Conservation (phyloP, 1,284 basidiomycete species). For the Cutaneotrichosporon cyanovorans region DNA sequence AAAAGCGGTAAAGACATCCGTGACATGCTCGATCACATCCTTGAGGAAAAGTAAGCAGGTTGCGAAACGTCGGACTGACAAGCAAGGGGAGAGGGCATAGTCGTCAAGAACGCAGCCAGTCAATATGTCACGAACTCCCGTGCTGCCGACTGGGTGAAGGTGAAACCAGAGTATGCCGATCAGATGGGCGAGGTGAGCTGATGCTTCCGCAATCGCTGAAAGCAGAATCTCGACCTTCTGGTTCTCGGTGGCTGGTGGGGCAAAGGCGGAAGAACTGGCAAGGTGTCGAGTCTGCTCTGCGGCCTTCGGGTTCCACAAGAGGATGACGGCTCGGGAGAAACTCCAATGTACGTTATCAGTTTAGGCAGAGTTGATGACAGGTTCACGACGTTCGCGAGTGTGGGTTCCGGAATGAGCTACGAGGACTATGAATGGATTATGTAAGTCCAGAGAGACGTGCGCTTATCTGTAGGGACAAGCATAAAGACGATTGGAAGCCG, state of each 20-base stretch:
- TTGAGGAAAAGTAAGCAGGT: constrained; percentile 53
- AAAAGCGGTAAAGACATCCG: constrained; percentile 72
- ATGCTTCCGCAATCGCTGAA: too few species aligned
- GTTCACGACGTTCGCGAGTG: constrained; percentile 59
- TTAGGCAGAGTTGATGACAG: constrained; percentile 12
- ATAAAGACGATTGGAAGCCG: constrained; percentile 39
- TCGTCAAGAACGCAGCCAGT: constrained; percentile 74
- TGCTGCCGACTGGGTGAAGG: constrained; percentile 86
- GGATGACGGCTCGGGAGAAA: constrained; percentile 53
- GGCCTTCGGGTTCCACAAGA: constrained; percentile 43
- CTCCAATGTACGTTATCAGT: constrained; percentile 51
- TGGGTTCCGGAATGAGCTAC: constrained; percentile 77
- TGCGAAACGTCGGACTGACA: neutral
- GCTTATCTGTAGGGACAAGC: constrained; percentile 31
- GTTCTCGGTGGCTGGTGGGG: constrained; percentile 60
- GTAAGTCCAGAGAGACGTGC: constrained; percentile 23
- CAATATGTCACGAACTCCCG: constrained; percentile 76
- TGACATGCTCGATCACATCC: constrained; percentile 65
- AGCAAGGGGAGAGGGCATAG: constrained; percentile 71
- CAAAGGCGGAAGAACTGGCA: constrained; percentile 45
- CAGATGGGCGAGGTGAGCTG: constrained; percentile 37
- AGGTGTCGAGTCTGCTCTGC: constrained; percentile 45
- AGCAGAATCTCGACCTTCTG: constrained; percentile 74
- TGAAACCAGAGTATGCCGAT: constrained; percentile 73
- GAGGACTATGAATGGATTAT: constrained; percentile 69